Conservation (phyloP, 176 grass and related monocot species). For the Triticum dicoccoides region DNA sequence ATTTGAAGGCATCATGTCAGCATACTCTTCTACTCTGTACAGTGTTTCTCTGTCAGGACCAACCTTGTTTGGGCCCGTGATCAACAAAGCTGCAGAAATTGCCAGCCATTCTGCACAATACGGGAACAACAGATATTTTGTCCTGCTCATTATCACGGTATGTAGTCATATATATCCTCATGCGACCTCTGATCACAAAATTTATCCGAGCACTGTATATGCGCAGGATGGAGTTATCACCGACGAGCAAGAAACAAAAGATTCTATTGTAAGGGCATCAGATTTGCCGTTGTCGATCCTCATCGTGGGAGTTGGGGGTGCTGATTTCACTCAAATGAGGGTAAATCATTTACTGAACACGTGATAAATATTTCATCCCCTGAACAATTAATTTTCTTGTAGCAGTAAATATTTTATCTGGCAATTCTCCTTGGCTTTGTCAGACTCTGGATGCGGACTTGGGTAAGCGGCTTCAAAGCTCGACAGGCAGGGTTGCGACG, state of each 20-base stretch:
- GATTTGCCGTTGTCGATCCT: slow-evolving; percentile 94
- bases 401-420: background rate
- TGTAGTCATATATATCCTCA: background rate
- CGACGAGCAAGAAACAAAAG: slow-evolving; percentile 79
- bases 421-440: background rate
- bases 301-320: slow-evolving; percentile 80
- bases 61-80: slow-evolving; percentile 86
- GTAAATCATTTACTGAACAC: slow-evolving; percentile 28
- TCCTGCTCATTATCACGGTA: slow-evolving; percentile 94
- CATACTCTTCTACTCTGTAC: slow-evolving; percentile 63
- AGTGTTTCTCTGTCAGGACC: slow-evolving; percentile 80
- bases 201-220: background rate
- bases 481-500: slow-evolving; percentile 74
- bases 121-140: slow-evolving; percentile 77
- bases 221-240: slow-evolving; percentile 88
- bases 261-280: slow-evolving; percentile 81
- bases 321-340: slow-evolving; percentile 94
- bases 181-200: background rate
- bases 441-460: slow-evolving; percentile 86
- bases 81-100: slow-evolving; percentile 85
- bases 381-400: background rate
- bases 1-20: slow-evolving; percentile 88
- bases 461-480: slow-evolving; percentile 85
- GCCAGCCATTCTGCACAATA: slow-evolving; percentile 62
- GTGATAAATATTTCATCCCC: background rate